Conservation (phyloP, 129 eudicot genomes). For the Helichrysum umbraculigerum region DNA sequence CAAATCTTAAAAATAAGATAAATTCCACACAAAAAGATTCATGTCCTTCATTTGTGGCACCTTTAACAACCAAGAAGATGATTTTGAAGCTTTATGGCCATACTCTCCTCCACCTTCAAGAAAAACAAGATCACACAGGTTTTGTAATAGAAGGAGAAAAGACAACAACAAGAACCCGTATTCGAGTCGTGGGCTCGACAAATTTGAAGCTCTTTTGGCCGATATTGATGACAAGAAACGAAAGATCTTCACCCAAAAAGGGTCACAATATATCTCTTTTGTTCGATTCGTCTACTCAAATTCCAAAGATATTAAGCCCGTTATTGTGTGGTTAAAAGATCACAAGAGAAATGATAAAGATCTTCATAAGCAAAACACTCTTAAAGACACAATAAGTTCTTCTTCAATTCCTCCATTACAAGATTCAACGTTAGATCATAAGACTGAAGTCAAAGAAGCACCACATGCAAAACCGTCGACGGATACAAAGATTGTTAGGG, state of each 20-base stretch:
- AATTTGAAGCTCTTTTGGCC: slow-evolving; percentile 46
- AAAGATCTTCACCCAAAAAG: slow-evolving; percentile 49
- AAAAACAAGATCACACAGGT: slow-evolving; percentile 19
- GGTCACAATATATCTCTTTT: slow-evolving; percentile 45
- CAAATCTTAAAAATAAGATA: slow-evolving; percentile 20
- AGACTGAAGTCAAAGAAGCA: not conserved
- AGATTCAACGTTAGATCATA: slow-evolving; percentile 18
- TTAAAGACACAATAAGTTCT: slow-evolving; percentile 17
- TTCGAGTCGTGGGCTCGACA: slow-evolving; percentile 47
- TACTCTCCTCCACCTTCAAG: slow-evolving; percentile 26
- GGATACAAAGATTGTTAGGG: slow-evolving; percentile 6
- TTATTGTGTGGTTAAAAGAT: slow-evolving; percentile 35
- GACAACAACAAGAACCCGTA: slow-evolving; percentile 47
- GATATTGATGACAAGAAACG: slow-evolving; percentile 47
- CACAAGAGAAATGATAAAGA: slow-evolving; percentile 20
- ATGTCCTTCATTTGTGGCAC: slow-evolving; percentile 48
- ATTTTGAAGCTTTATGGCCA: slow-evolving; percentile 36
- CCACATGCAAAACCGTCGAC: not conserved
- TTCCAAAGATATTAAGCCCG: slow-evolving; percentile 29
- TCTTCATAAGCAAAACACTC: slow-evolving; percentile 19
- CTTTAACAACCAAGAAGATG: slow-evolving; percentile 33
- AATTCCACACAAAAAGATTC: slow-evolving; percentile 18
- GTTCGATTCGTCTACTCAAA: slow-evolving; percentile 42
- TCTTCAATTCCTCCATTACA: slow-evolving; percentile 20
- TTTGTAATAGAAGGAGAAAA: slow-evolving; percentile 27